Percentiles rank a stretch among this genome's conserved stretches.
These are phyloP conservation scores for Eimeria maxima DNA, from an alignment of 169 alveolate species.

Conservation along the genomic window DNA sequence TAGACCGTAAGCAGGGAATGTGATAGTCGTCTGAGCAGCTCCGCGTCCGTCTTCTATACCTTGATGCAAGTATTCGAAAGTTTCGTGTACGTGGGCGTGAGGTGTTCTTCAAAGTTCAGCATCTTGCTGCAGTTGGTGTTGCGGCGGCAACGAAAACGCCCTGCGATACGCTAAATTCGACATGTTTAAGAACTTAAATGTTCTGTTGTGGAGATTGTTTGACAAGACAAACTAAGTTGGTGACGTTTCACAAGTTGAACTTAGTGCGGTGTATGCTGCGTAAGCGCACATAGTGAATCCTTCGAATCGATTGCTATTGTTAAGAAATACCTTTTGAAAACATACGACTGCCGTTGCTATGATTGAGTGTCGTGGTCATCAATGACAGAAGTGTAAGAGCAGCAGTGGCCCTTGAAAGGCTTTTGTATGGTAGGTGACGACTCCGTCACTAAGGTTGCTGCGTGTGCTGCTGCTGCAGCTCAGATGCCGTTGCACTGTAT, in stretches of 20 bases:
- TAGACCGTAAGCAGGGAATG: conserved; percentile 62
- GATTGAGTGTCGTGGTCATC: background rate
- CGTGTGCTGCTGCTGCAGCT: conserved; percentile 71
- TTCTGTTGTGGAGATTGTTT: background rate
- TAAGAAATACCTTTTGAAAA: background rate
- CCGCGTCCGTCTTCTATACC: too few species aligned
- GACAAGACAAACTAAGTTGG: background rate
- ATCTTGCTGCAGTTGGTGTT: background rate
- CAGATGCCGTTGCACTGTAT: conserved; percentile 83
- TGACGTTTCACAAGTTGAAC: background rate
- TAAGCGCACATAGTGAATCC: background rate
- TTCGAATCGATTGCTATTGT: background rate
- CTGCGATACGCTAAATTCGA: background rate
- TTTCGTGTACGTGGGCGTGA: background rate
- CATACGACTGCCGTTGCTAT: background rate
- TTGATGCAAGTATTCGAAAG: background rate
- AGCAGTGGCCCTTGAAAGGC: background rate
- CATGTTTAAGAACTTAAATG: background rate
- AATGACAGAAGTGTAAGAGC: background rate
- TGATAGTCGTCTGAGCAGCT: background rate
- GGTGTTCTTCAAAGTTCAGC: background rate
- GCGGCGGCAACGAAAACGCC: background rate
- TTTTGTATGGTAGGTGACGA: background rate
- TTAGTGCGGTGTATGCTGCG: background rate
- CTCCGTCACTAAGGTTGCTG: background rate